A percentile compares a stretch with the other conserved stretches of the same genome.
Evolutionary conservation across 495 filamentous ascomycete genomes (phyloP).

Genomic region (Lichina pygmaea): DNA sequence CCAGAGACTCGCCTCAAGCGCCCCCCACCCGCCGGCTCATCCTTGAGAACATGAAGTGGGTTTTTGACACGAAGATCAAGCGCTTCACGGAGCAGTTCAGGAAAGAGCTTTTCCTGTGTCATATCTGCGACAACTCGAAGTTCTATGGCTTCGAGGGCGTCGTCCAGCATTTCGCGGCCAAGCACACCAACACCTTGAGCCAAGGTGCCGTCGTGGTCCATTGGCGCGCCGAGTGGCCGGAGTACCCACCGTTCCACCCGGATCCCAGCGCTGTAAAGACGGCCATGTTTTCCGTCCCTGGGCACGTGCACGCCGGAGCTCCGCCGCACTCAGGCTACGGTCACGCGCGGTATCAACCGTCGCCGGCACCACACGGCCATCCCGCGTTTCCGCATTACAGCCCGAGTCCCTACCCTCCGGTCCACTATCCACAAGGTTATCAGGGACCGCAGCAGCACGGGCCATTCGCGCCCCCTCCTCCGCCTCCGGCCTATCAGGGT

Average conservation of each 20-base stretch:
- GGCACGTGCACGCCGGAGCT: neutral
- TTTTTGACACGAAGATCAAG: conserved; percentile 51
- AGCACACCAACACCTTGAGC: conserved; percentile 43
- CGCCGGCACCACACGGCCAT: conserved; percentile 5
- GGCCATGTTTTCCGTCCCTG: conserved; percentile 6
- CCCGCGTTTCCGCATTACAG: conserved; percentile 12
- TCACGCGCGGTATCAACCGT: conserved; percentile 9
- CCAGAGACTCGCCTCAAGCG: conserved; percentile 21
- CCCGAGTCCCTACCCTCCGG: conserved; percentile 14
- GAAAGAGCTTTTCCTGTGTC: conserved; percentile 52
- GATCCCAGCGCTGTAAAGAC: conserved; percentile 19
- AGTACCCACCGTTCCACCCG: conserved; percentile 37
- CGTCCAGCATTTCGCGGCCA: conserved; percentile 57
- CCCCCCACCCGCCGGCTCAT: conserved; percentile 30
- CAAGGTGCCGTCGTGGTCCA: conserved; percentile 38
- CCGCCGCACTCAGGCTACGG: neutral
- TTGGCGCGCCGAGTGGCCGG: conserved; percentile 61
- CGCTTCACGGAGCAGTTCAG: conserved; percentile 28
- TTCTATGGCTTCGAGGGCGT: conserved; percentile 49
- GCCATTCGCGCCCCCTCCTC: conserved; percentile 12
- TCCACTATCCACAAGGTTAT: conserved; percentile 14
- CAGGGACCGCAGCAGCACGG: conserved; percentile 9
- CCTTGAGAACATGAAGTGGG: conserved; percentile 66
- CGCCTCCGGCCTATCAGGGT: conserved; percentile 1
- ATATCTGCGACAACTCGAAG: conserved; percentile 30